phyloP scores from a whole-genome alignment of 345 rosid genomes.

The Psidium friedrichsthalianum region DNA sequence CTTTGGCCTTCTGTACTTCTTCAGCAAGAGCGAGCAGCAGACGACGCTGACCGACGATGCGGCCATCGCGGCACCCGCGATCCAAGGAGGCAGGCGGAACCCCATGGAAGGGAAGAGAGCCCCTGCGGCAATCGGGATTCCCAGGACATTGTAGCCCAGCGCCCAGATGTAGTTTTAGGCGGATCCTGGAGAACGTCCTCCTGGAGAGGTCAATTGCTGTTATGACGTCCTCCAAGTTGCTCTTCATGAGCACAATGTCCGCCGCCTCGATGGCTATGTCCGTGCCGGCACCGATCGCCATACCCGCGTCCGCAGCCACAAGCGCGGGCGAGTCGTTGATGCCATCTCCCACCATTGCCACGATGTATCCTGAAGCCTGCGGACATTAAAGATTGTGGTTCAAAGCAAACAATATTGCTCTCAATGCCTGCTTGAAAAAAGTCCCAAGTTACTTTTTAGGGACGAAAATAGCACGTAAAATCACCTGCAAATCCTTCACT shows the following conservation, averaged over 20 bases:
- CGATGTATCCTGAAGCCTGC: constrained; percentile 60
- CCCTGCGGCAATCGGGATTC: constrained; percentile 85
- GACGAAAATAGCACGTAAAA: neutral
- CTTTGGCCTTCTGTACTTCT: constrained; percentile 63
- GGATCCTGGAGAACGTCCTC: constrained; percentile 73
- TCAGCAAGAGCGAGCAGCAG: constrained; percentile 73
- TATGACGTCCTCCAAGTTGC: constrained; percentile 89
- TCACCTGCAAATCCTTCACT: constrained; percentile 74
- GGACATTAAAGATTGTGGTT: neutral
- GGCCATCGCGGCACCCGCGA: constrained; percentile 98
- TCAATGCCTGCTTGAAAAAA: neutral
- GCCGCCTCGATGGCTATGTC: constrained; percentile 97
- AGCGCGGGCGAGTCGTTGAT: constrained; percentile 91
- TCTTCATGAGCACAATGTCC: constrained; percentile 87
- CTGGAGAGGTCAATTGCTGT: constrained; percentile 85
- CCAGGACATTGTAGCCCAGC: constrained; percentile 72
- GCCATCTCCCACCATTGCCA: constrained; percentile 98
- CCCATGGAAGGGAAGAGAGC: constrained; percentile 52
- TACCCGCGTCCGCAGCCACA: constrained; percentile 89
- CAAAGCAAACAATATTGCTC: neutral
- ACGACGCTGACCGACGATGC: constrained; percentile 95
- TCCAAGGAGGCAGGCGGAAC: constrained; percentile 91
- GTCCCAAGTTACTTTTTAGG: neutral
- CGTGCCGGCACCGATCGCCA: constrained; percentile 96
- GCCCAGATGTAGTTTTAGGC: constrained; percentile 96